Evolutionary conservation across 2,329 filamentous ascomycete species (phyloP).

Genomic region (Aureobasidium sp.): DNA sequence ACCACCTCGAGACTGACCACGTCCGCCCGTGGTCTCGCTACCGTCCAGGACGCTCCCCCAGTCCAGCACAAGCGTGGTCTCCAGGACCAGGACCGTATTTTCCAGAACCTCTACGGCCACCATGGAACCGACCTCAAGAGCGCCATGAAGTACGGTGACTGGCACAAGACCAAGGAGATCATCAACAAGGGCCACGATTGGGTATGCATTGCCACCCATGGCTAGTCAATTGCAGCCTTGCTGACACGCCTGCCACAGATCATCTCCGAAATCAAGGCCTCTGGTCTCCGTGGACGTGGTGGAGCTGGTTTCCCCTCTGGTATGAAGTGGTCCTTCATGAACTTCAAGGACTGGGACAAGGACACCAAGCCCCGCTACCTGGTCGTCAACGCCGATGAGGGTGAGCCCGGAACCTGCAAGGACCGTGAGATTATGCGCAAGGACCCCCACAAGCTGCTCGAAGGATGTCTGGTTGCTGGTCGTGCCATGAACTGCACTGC

Average conservation of each 20-base stretch:
- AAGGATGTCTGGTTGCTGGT: constrained; percentile 91
- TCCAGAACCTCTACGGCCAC: constrained; percentile 95
- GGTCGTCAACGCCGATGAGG: constrained; percentile 97
- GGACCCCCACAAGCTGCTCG: constrained; percentile 96
- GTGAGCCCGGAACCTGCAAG: constrained; percentile 98
- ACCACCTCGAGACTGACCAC: constrained; percentile 28
- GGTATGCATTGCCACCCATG: constrained; percentile 36
- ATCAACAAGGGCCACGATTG: constrained; percentile 94
- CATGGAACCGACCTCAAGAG: constrained; percentile 85
- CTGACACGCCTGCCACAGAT: constrained; percentile 46
- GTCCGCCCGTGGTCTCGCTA: constrained; percentile 53
- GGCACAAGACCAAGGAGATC: constrained; percentile 99
- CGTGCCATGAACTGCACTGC: constrained; percentile 98
- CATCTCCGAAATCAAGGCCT: constrained; percentile 94
- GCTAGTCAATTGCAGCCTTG: background rate
- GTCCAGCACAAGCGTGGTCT: constrained; percentile 73
- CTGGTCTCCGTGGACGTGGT: constrained; percentile 87
- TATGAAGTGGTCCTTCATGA: constrained; percentile 99
- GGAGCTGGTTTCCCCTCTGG: constrained; percentile 97
- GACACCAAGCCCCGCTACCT: constrained; percentile 92
- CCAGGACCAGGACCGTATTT: constrained; percentile 95
- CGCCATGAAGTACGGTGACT: constrained; percentile 96
- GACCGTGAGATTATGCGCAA: constrained; percentile 99
- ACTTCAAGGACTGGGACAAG: constrained; percentile 99
- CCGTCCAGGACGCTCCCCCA: constrained; percentile 43